Conservation (phyloP, 192 early-diverging fungal species). For the Phycomyces blakesleeanus region DNA sequence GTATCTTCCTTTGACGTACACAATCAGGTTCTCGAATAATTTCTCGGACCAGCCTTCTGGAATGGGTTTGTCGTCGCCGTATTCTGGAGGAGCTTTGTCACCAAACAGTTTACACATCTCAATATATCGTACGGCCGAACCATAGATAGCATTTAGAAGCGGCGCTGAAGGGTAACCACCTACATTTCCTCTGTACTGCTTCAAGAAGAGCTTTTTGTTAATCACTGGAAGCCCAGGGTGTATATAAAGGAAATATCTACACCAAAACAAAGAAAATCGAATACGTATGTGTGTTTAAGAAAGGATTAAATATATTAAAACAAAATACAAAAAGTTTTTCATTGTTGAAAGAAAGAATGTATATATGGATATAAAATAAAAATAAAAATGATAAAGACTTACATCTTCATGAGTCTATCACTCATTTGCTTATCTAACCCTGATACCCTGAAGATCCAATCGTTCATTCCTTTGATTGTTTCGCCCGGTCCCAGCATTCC, state of each 20-base stretch:
- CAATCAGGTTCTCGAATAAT: constrained; percentile 29
- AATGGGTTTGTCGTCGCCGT: constrained; percentile 18
- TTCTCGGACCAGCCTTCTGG: constrained; percentile 28
- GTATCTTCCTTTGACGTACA: constrained; percentile 24
- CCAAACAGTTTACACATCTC: constrained; percentile 25
- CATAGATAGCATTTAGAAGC: constrained; percentile 29
- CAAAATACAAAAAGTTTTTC: constrained; percentile 5
- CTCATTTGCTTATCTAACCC: constrained; percentile 28
- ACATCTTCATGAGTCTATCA: constrained; percentile 33
- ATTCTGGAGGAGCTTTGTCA: constrained; percentile 11
- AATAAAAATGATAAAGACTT: not conserved
- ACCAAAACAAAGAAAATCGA: too few species aligned
- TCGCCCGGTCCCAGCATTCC: constrained; percentile 24
- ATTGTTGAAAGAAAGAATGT: too few species aligned
- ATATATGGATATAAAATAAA: constrained; percentile 40
- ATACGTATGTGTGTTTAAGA: too few species aligned
- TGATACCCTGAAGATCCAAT: constrained; percentile 32
- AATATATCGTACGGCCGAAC: constrained; percentile 30
- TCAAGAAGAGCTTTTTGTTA: constrained; percentile 59
- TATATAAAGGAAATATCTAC: constrained; percentile 59
- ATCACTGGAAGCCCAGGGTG: constrained; percentile 72
- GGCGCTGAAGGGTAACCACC: constrained; percentile 29
- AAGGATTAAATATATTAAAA: too few species aligned
- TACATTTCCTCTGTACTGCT: constrained; percentile 28
- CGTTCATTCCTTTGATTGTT: constrained; percentile 25